Evolutionary conservation across 2,329 filamentous ascomycete genomes (phyloP), one percentile per base, ranked within the genome.

Genomic region (Aureobasidium sp.): DNA sequence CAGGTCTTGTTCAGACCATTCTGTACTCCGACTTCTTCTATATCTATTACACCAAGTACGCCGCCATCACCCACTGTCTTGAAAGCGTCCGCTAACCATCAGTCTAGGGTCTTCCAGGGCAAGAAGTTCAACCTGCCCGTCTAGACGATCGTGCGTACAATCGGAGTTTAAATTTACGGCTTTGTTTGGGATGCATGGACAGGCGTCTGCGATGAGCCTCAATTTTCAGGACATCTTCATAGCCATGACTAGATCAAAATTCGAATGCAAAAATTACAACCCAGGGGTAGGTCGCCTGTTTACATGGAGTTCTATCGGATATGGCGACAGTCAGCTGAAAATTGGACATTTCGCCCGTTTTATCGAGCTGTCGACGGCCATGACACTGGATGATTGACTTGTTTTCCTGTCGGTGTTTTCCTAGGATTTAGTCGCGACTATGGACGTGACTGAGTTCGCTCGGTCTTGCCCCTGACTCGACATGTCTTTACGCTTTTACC

Each of bases 21-120:
- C 81, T 99, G 63, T 99, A 99, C 80, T 96, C 91, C 66, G 94
- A 99, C 79, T 99, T 99, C 81, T 99, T 99, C 84, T 99, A 92
- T 83, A 93, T 99, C 71, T 99, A 99, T 81, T 99, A 97, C 79
- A 96, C 88, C 64, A 97, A 97, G 86, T 87, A 74, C 75, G 83
- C 77, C 48, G 2, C 15, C 1, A 12, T 29, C 49, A n/a, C 36
- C 25, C 14, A 42, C 9, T 27, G 22, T 65, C 70, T 65, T 69
- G 39, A 39, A 17, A 2, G 25, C 31, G 20, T 25, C 56, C 36
- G 25, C 53, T 49, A 7, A 49, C n/a, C 8, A 14, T 42, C 20
- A 12, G 17, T 20, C 14, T 45, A 81, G 79, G 73, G 78, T 82
- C 56, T 68, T 81, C 48, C 79, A 82, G 71, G 79, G 79, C 67